phyloP scores from a whole-genome alignment of 2,329 filamentous ascomycete species.

The Fusarium fujikuroi region DNA sequence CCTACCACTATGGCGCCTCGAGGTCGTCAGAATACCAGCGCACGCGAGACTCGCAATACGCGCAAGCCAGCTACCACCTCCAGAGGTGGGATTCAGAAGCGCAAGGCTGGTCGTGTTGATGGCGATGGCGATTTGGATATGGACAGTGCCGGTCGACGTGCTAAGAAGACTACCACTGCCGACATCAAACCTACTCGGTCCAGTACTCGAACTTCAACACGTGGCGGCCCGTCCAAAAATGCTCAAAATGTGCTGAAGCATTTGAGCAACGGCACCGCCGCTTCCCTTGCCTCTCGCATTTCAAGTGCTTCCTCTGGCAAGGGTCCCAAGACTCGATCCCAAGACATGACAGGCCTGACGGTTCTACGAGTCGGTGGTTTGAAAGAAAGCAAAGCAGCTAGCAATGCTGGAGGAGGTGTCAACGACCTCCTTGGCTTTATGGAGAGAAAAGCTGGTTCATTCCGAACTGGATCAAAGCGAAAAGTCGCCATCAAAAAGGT shows the following conservation, averaged over 20 bases:
- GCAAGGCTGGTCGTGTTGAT: slow-evolving; percentile 57
- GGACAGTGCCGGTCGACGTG: slow-evolving; percentile 54
- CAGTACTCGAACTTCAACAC: slow-evolving; percentile 43
- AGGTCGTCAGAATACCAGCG: slow-evolving; percentile 45
- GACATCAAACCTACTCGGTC: slow-evolving; percentile 45
- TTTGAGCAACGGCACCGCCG: slow-evolving; percentile 50
- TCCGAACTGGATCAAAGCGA: slow-evolving; percentile 59
- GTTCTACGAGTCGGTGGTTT: slow-evolving; percentile 69
- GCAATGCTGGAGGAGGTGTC: slow-evolving; percentile 73
- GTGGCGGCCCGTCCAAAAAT: slow-evolving; percentile 50
- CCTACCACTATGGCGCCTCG: slow-evolving; percentile 49
- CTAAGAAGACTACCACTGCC: slow-evolving; percentile 46
- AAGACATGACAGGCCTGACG: slow-evolving; percentile 40
- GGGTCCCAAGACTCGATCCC: slow-evolving; percentile 37
- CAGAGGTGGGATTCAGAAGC: slow-evolving; percentile 64
- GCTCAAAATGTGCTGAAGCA: slow-evolving; percentile 59
- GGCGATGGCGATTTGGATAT: slow-evolving; percentile 71
- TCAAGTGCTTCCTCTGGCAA: slow-evolving; percentile 46
- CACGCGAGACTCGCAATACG: slow-evolving; percentile 48
- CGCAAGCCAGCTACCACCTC: slow-evolving; percentile 46
- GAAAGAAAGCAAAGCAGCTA: slow-evolving; percentile 74
- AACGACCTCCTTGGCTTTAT: slow-evolving; percentile 73
- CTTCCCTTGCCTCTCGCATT: slow-evolving; percentile 49
- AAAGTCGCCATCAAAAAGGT: slow-evolving; percentile 79
- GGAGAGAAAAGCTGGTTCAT: slow-evolving; percentile 73